A percentile compares a stretch with the other conserved stretches of the same genome.
Conservation (phyloP, 371 early-diverging fungal genomes). For the Apophysomyces sp. region DNA sequence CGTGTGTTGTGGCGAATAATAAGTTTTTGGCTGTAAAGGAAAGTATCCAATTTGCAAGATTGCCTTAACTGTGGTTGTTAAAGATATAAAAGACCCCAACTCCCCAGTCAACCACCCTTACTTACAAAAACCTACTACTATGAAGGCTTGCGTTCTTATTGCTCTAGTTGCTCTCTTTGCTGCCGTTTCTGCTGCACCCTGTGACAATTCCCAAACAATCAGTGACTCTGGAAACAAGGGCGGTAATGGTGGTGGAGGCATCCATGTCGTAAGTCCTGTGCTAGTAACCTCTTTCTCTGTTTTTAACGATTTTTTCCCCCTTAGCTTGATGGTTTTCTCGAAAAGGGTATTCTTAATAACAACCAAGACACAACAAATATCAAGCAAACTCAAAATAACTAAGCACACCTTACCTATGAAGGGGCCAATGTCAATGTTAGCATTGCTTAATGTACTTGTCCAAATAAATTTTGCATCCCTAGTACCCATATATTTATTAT, state of each 20-base stretch:
- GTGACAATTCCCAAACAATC: neutral
- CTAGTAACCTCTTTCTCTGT: neutral
- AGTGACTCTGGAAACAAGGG: neutral
- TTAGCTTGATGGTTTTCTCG: neutral
- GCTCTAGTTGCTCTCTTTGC: neutral
- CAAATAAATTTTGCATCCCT: too few relatives aligned
- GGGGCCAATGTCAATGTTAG: too few relatives aligned
- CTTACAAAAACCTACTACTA: neutral
- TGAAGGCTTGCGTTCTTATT: neutral
- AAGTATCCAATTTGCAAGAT: neutral
- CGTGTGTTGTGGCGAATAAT: neutral
- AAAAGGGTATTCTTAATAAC: neutral
- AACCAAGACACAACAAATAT: neutral
- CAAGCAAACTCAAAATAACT: neutral
- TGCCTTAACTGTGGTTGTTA: neutral
- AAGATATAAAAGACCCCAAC: neutral
- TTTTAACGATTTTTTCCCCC: neutral
- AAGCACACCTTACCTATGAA: too few relatives aligned
- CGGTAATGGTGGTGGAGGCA: neutral
- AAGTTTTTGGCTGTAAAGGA: neutral
- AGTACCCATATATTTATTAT: too few relatives aligned
- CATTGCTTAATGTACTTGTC: too few relatives aligned
- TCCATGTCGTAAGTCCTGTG: neutral
- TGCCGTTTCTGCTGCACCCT: neutral
- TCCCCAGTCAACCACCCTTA: neutral